phyloP scores from a whole-genome alignment of 176 grass and related monocot species.

The Triticum timopheevii region DNA sequence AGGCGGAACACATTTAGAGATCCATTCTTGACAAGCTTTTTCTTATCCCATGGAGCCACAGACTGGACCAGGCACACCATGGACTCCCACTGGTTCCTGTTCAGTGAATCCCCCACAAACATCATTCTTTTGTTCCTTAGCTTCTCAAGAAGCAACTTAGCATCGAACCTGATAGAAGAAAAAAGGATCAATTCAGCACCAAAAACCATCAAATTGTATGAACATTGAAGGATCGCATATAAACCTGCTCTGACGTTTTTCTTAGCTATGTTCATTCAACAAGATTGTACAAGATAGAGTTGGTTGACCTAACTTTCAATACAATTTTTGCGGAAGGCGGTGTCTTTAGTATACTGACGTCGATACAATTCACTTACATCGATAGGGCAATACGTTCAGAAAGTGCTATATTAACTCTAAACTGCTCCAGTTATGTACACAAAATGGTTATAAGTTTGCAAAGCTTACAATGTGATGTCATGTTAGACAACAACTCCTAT shows the following conservation, averaged over 20 bases:
- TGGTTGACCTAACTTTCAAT: not conserved
- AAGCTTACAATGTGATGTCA: not conserved
- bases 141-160: conserved; percentile 55
- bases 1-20: conserved; percentile 67
- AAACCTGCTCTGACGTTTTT: not conserved
- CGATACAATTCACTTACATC: not conserved
- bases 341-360: not conserved
- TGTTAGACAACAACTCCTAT: conserved; percentile 24
- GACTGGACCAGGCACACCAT: conserved; percentile 78
- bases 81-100: conserved; percentile 84
- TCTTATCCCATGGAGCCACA: conserved; percentile 51
- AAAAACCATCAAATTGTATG: not conserved
- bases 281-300: not conserved
- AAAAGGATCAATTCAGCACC: not conserved
- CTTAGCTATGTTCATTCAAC: not conserved
- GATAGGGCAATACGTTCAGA: conserved; percentile 11
- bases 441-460: conserved; percentile 13
- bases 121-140: conserved; percentile 66
- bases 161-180: conserved; percentile 48
- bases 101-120: conserved; percentile 80
- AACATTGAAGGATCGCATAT: not conserved
- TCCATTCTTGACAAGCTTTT: conserved; percentile 67
- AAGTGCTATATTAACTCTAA: not conserved
- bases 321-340: not conserved
- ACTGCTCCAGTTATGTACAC: not conserved